Base-by-base conservation (phyloP, 148 eudicot species). In the Oxyria digyna region DNA sequence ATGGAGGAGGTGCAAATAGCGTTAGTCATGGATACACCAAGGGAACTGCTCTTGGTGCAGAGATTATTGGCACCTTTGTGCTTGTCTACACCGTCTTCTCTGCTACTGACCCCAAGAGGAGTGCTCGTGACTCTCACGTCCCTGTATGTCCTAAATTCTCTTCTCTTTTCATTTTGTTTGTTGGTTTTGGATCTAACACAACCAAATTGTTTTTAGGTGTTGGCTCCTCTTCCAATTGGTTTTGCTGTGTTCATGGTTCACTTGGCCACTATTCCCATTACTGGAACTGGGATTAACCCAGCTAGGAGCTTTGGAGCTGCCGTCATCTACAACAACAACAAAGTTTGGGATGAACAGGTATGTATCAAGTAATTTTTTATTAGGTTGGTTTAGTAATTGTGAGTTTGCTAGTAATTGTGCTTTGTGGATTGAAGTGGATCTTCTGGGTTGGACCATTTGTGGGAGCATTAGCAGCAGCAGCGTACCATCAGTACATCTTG, bases 381-480 rank as follows among this genome's bases (percentile, higher is more conserved):
- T 7, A 59, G 1, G 4, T 59, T 23, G 18, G 17, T 59, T 10
- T 31, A 11, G 32, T 31, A 32, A 52, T 18, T 52, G 59, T 46
- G 3, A 23, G 4, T 38, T 38, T 38, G 59, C 29, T 52, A 21
- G 4, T 52, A 52, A 10, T 52, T 52, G 1, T 52, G 29, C 2
- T 13, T 27, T 29, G 35, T 52, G 29, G 31, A 2, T 4, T 9
- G 71, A 85, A 91, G 96, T 91, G 97, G 96, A 89, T 91, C 33
- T 91, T 91, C 82, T 91, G 96, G 97, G 97, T 91, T 3, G 97
- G 97, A 42, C 96, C 97, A 45, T 81, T 89, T 45, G 85, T 83
- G 52, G 97, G 97, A 73, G 97, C 97, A 20, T 45, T 87, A 77
- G 88, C 85, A 69, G 97, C 96, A 45, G 90, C 97, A 65, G 85